Evolutionary conservation across 208 protist species (phyloP).

Genomic region (Crithidia thermophila): DNA sequence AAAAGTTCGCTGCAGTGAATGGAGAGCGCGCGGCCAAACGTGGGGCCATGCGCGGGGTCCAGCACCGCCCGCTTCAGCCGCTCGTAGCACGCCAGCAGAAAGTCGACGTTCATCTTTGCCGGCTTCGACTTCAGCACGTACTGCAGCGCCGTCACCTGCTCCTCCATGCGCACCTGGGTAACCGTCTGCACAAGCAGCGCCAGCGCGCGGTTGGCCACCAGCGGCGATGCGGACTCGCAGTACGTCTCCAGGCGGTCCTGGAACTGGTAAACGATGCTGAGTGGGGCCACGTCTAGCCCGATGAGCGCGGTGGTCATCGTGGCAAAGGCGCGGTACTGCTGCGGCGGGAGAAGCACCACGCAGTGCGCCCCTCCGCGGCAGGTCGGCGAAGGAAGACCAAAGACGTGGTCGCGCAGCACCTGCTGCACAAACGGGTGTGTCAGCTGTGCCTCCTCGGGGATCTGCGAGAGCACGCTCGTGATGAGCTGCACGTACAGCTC

Average conservation of each 20-base stretch:
- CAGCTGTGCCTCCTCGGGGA: conserved; percentile 61
- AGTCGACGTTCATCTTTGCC: conserved; percentile 85
- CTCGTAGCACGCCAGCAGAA: conserved; percentile 89
- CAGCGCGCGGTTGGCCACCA: conserved; percentile 83
- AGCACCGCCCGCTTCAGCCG: conserved; percentile 77
- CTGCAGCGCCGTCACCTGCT: conserved; percentile 81
- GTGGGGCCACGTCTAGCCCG: conserved; percentile 54
- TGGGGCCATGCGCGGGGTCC: conserved; percentile 67
- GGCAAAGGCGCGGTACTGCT: conserved; percentile 86
- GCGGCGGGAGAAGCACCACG: conserved; percentile 79
- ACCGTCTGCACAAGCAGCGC: conserved; percentile 81
- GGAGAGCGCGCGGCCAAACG: conserved; percentile 73
- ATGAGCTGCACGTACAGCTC: conserved; percentile 89
- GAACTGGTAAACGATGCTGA: conserved; percentile 84
- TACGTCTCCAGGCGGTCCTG: conserved; percentile 78
- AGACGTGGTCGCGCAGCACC: conserved; percentile 83
- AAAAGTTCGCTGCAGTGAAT: conserved; percentile 92
- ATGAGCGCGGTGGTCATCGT: conserved; percentile 67
- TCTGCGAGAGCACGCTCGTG: conserved; percentile 62
- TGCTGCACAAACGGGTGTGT: conserved; percentile 83
- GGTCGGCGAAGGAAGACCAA: conserved; percentile 83
- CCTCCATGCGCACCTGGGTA: conserved; percentile 64
- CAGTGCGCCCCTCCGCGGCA: conserved; percentile 76
- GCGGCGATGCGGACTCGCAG: conserved; percentile 67
- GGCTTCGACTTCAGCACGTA: conserved; percentile 80